Percentiles rank a stretch among this genome's conserved stretches.
Conservation (phyloP, 352 stramenopile genomes). For the Thraustochytrium striatum region DNA sequence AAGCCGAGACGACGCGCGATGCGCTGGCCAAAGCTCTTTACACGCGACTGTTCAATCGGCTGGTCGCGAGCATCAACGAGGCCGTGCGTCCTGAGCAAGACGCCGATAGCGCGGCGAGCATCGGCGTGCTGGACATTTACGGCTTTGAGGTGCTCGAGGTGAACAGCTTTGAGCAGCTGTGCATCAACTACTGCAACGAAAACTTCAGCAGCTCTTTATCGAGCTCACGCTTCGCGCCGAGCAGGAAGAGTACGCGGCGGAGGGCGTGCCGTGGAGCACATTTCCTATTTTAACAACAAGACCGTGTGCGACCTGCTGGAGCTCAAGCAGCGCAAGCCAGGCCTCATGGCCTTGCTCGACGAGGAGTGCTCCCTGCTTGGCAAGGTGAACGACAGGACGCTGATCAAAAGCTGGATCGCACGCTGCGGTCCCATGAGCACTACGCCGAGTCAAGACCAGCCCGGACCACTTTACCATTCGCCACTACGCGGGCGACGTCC, state of each 20-base stretch:
- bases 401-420: conserved; percentile 46
- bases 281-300: conserved; percentile 77
- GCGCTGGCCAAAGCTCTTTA: conserved; percentile 77
- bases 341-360: conserved; percentile 72
- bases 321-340: conserved; percentile 59
- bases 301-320: conserved; percentile 79
- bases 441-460: conserved; percentile 47
- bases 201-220: conserved; percentile 79
- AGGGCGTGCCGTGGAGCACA: conserved; percentile 54
- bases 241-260: conserved; percentile 69
- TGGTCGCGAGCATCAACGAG: conserved; percentile 75
- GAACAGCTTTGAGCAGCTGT: conserved; percentile 80
- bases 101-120: conserved; percentile 54
- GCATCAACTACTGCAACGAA: conserved; percentile 86
- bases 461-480: conserved; percentile 81
- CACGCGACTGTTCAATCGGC: conserved; percentile 80
- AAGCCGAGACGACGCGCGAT: conserved; percentile 55
- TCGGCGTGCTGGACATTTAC: conserved; percentile 81
- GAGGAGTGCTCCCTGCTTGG: conserved; percentile 57
- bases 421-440: neutral
- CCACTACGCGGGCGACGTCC: conserved; percentile 82
- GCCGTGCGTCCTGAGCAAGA: conserved; percentile 50
- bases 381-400: conserved; percentile 54
- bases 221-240: conserved; percentile 72
- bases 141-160: conserved; percentile 81